A percentile compares a stretch with the other conserved stretches of the same genome.
phyloP scores from a whole-genome alignment of 148 eudicot genomes.

The Persicaria tinctoria region DNA sequence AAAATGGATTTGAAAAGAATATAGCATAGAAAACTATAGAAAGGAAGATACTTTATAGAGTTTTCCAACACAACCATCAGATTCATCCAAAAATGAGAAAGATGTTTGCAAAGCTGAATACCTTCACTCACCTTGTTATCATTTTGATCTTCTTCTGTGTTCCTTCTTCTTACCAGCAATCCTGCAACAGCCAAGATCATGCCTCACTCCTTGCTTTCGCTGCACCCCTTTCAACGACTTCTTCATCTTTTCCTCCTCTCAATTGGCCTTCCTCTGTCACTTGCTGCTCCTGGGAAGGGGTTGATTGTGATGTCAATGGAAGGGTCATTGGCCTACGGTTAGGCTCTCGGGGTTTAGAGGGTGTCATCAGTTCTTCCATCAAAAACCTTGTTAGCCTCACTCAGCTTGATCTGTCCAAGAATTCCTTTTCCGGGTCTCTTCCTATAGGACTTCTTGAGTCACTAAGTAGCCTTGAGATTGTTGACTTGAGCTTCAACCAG shows the following conservation, averaged over 20 bases:
- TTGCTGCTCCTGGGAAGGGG: constrained; percentile 80
- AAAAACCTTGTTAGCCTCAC: constrained; percentile 41
- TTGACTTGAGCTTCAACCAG: constrained; percentile 68
- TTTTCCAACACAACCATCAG: too few relatives aligned
- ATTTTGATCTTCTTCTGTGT: constrained; percentile 1
- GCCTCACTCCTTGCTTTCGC: constrained; percentile 45
- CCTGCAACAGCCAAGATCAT: constrained; percentile 42
- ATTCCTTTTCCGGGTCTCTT: constrained; percentile 51
- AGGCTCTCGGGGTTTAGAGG: constrained; percentile 44
- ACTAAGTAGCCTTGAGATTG: constrained; percentile 32
- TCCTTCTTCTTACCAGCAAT: constrained; percentile 31
- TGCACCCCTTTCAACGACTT: constrained; percentile 15
- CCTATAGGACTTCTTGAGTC: constrained; percentile 52
- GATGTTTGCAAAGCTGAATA: neutral
- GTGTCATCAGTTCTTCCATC: constrained; percentile 37
- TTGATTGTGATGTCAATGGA: constrained; percentile 39
- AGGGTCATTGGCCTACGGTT: constrained; percentile 38
- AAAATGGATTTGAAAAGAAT: neutral
- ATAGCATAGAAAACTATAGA: neutral
- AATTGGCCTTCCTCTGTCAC: constrained; percentile 46
- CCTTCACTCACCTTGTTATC: neutral
- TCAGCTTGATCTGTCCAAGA: constrained; percentile 55
- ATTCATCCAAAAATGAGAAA: neutral
- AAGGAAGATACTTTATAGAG: neutral
- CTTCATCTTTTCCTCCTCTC: constrained; percentile 20